Evolutionary conservation across 148 eudicot genomes (phyloP).

Genomic region (Nepenthes gracilis): DNA sequence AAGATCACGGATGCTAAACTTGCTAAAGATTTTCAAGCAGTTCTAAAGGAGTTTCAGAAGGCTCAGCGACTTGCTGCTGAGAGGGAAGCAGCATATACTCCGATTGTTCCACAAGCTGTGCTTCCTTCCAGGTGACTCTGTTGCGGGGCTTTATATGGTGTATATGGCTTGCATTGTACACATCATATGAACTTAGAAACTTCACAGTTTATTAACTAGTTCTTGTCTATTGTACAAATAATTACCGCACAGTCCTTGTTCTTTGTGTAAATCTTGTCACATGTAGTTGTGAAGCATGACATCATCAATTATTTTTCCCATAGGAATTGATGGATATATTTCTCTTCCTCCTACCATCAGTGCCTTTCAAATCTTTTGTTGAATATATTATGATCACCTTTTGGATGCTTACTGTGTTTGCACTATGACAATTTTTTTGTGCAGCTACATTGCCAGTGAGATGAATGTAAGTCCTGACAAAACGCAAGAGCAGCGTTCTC

Average conservation of each 20-base stretch:
- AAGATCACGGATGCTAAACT: slow-evolving; percentile 82
- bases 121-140: slow-evolving; percentile 44
- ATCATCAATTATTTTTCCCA: too few species aligned
- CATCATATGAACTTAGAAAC: too few species aligned
- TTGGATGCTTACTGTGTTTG: not conserved
- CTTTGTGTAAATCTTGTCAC: too few species aligned
- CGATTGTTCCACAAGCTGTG: slow-evolving; percentile 57
- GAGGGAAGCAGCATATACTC: slow-evolving; percentile 74
- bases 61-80: slow-evolving; percentile 88
- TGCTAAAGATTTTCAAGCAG: slow-evolving; percentile 79
- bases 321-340: too few species aligned
- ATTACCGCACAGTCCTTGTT: not conserved
- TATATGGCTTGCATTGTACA: not conserved
- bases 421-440: slow-evolving; percentile 1
- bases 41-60: slow-evolving; percentile 75
- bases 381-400: not conserved
- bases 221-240: too few species aligned
- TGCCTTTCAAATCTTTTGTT: not conserved
- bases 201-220: not conserved
- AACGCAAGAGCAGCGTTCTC: slow-evolving; percentile 55
- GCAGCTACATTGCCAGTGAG: slow-evolving; percentile 47
- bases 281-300: too few species aligned
- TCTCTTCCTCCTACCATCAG: too few species aligned
- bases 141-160: not conserved
- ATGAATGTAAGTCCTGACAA: slow-evolving; percentile 37